Base-by-base conservation (phyloP, 208 protist genomes). In the Leishmania aethiopica region DNA sequence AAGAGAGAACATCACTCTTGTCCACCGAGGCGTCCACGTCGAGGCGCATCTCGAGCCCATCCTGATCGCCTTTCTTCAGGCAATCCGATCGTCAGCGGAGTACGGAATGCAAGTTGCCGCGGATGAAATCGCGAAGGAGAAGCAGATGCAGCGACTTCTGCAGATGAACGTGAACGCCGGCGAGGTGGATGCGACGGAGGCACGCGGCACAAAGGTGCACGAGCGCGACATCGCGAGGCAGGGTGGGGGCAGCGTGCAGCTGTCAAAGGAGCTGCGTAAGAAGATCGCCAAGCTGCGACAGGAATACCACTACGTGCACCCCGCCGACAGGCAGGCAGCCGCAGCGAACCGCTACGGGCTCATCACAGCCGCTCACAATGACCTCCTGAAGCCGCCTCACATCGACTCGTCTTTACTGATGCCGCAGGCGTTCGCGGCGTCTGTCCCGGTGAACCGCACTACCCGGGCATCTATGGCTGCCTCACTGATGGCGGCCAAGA, bases 81-180 rank as follows among this genome's bases (percentile, higher is more conserved):
- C 88, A 6, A 85, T 96, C 67, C 88, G 92, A 51, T 76, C 85
- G 35, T 89, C 87, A 13, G 93, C 93, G 2, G 95, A 97, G 81
- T 94, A 96, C 80, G 95, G 92, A 28, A 96, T 97, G 90, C 95
- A 96, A 76, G 86, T 97, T 35, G 95, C 96, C n/a, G 93, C 95
- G 0, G 95, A 97, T 82, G 93, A 96, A 72, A 91, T 94, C 49
- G 95, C 95, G 0, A 97, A 97, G 80, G 93, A 96, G 76, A 94
- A 93, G 79, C 95, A 97, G 78, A 97, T 97, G 92, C 95, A 97
- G 78, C 92, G 95, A 25, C 86, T 97, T 64, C 89, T 97, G 32
- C 95, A 96, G 71, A 83, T 96, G 60, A 92, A 95, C 70, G 86
- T 86, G 78, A 87, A 86, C 69, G 35, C 82, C 0, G 81, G 72